Conservation (phyloP, 495 filamentous ascomycete species). For the Neurospora discreta region DNA sequence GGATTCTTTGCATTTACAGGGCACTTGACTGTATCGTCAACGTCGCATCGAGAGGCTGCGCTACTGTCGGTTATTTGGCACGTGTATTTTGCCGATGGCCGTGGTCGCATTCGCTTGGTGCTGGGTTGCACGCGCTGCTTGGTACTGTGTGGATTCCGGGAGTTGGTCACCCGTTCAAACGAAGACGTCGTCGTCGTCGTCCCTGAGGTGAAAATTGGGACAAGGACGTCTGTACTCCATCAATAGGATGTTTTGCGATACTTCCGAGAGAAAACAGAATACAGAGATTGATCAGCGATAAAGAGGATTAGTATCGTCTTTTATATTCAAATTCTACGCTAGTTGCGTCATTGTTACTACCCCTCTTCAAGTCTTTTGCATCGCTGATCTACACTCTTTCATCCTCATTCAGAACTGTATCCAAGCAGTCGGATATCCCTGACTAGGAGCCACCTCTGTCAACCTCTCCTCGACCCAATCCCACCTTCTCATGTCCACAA, state of each 20-base stretch:
- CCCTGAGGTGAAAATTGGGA: background rate
- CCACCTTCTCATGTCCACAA: background rate
- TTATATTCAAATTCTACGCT: background rate
- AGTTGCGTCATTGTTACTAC: background rate
- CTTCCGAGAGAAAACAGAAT: too few species aligned
- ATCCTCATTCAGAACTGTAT: background rate
- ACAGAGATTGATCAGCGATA: background rate
- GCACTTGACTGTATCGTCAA: background rate
- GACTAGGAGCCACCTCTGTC: background rate
- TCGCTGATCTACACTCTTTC: background rate
- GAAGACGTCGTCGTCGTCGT: background rate
- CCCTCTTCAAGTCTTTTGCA: background rate
- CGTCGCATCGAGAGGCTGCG: background rate
- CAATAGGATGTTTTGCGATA: background rate
- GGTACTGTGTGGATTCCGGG: background rate
- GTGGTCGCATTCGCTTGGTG: background rate
- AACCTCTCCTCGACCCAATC: background rate
- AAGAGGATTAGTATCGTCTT: background rate
- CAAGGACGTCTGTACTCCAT: background rate
- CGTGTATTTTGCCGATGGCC: background rate
- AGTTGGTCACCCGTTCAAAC: background rate
- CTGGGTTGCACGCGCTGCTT: background rate
- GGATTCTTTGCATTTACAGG: too few species aligned
- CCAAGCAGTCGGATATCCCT: background rate
- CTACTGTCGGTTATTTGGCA: background rate